Percentiles rank a stretch among this genome's conserved stretches.
phyloP scores from a whole-genome alignment of 257 asterid genomes.

The Eustoma russellianum region DNA sequence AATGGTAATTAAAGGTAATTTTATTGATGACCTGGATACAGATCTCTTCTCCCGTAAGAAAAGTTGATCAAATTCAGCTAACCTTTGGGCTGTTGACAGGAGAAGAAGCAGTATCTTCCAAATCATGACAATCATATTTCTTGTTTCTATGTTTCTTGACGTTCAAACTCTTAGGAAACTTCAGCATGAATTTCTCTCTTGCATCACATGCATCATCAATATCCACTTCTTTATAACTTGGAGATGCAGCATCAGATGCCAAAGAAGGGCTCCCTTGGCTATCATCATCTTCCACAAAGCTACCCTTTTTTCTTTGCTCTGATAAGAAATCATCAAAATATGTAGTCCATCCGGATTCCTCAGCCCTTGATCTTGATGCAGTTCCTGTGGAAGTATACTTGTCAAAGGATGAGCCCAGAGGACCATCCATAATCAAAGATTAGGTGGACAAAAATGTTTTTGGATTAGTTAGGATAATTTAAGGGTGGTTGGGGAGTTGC shows the following conservation, averaged over 20 bases:
- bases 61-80: neutral
- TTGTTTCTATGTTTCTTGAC: conserved; percentile 27
- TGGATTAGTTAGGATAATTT: conserved; percentile 1
- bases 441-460: conserved; percentile 2
- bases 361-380: conserved; percentile 6
- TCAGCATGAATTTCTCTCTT: neutral
- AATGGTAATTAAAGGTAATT: too few species aligned
- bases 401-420: conserved; percentile 17
- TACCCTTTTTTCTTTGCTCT: conserved; percentile 10
- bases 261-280: conserved; percentile 25
- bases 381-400: conserved; percentile 5
- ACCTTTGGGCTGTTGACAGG: conserved; percentile 82
- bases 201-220: too few species aligned
- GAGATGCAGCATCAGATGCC: conserved; percentile 37
- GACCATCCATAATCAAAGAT: conserved; percentile 12
- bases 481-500: conserved; percentile 1
- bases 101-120: conserved; percentile 77
- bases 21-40: too few species aligned
- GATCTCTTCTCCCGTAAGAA: too few species aligned
- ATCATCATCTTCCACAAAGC: conserved; percentile 2
- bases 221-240: conserved; percentile 3
- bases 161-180: conserved; percentile 29
- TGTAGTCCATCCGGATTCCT: conserved; percentile 39
- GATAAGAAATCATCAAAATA: conserved; percentile 25
- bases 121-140: conserved; percentile 28